A percentile compares a stretch with the other conserved stretches of the same genome.
phyloP scores from a whole-genome alignment of 257 asterid species.

The Ocimum tenuiflorum region DNA sequence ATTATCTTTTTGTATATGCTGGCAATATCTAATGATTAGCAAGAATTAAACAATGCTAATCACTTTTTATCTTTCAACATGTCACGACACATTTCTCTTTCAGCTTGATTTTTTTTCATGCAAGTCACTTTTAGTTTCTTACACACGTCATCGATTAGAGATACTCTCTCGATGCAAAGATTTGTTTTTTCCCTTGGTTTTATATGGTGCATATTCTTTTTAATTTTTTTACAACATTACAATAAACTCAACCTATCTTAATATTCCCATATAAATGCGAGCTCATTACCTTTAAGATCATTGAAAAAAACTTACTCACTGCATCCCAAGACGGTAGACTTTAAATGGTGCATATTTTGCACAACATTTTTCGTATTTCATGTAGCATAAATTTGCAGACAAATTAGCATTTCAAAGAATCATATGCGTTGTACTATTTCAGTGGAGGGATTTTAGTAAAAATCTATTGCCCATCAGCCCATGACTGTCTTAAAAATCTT shows the following conservation, averaged over 20 bases:
- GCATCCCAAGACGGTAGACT: no score
- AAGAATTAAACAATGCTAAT: not conserved
- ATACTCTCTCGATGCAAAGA: not conserved
- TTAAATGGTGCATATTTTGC: no score
- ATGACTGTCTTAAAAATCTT: not conserved
- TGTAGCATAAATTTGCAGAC: no score
- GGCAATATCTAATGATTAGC: slow-evolving; percentile 14
- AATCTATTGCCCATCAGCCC: slow-evolving; percentile 8
- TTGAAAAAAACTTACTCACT: no score
- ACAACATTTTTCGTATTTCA: no score
- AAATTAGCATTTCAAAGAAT: not conserved
- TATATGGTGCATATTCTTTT: not conserved
- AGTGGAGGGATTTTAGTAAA: not conserved
- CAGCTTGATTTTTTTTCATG: not conserved
- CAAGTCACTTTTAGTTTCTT: not conserved
- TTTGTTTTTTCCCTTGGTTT: not conserved
- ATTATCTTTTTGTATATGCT: not conserved
- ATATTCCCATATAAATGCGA: no score
- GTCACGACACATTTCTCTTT: no score
- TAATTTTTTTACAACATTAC: no score
- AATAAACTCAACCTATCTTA: no score
- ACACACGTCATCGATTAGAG: not conserved
- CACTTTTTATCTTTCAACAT: not conserved
- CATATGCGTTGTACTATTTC: not conserved
- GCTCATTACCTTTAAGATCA: no score